These are phyloP conservation scores for Clavulina sp. DNA, from an alignment of 768 basidiomycete species.

Conservation along the genomic window DNA sequence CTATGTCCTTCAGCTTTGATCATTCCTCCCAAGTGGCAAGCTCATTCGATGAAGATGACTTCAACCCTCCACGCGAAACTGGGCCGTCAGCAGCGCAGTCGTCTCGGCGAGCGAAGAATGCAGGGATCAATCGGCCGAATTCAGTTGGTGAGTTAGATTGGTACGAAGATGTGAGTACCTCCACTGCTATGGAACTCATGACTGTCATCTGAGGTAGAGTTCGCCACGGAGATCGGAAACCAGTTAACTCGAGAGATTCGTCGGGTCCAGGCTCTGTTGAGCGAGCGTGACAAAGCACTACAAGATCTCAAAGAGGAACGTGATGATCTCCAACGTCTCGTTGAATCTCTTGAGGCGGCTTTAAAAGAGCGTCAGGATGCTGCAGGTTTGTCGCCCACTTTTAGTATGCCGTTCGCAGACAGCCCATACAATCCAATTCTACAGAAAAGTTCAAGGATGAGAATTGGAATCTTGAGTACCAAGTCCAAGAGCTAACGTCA, in stretches of 20 bases:
- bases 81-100: constrained; percentile 72
- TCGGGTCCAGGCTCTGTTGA: constrained; percentile 75
- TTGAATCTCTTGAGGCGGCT: constrained; percentile 55
- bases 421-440: background rate
- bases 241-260: constrained; percentile 82
- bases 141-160: constrained; percentile 52
- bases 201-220: constrained; percentile 37
- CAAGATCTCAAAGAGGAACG: constrained; percentile 85
- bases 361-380: constrained; percentile 69
- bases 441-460: constrained; percentile 92
- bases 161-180: constrained; percentile 1
- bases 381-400: constrained; percentile 35
- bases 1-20: background rate
- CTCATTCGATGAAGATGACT: background rate
- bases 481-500: constrained; percentile 66
- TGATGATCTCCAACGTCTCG: constrained; percentile 65
- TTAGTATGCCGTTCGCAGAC: constrained; percentile 3
- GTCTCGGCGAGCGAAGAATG: constrained; percentile 71
- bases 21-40: too few species aligned
- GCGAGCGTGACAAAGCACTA: constrained; percentile 82
- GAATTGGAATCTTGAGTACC: constrained; percentile 97
- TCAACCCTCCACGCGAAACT: constrained; percentile 12
- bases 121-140: constrained; percentile 63
- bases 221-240: constrained; percentile 95
- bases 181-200: constrained; percentile 15